Conservation (phyloP, 306 rosid genomes). For the Luffa aegyptiaca region DNA sequence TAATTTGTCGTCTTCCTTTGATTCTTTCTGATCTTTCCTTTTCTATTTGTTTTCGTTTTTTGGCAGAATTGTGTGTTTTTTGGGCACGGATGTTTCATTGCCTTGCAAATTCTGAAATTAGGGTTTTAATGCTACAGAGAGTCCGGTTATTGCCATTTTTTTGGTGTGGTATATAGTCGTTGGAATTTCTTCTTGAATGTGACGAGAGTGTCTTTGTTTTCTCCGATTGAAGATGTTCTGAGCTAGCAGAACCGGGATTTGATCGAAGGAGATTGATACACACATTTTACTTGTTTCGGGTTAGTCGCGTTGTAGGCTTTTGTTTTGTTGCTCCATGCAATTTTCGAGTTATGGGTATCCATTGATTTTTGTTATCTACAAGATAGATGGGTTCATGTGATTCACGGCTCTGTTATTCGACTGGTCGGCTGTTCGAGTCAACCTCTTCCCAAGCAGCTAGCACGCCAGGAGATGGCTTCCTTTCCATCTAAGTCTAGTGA, state of each 20-base stretch:
- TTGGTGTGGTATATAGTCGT: neutral
- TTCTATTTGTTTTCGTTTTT: neutral
- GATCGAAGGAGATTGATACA: neutral
- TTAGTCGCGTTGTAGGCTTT: neutral
- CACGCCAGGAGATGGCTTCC: conserved; percentile 24
- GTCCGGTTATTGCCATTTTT: neutral
- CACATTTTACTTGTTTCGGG: conserved; percentile 2
- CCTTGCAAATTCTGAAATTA: conserved; percentile 6
- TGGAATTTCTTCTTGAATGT: neutral
- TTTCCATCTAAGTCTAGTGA: conserved; percentile 20
- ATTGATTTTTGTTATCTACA: neutral
- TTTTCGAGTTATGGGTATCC: conserved; percentile 5
- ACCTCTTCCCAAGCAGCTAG: conserved; percentile 36
- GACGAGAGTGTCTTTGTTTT: neutral
- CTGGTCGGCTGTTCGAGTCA: conserved; percentile 34
- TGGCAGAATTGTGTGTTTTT: neutral
- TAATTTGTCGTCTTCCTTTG: neutral
- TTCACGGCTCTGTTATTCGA: conserved; percentile 21
- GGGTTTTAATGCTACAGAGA: conserved; percentile 8
- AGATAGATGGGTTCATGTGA: conserved; percentile 64
- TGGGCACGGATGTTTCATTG: conserved; percentile 5
- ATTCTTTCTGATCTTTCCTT: neutral
- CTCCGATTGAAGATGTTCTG: conserved; percentile 1
- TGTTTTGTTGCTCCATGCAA: neutral
- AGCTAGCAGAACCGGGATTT: neutral